A percentile compares a stretch with the other conserved stretches of the same genome.
These are phyloP conservation scores for Phytophthora ramorum DNA, from an alignment of 352 stramenopile species.

Conservation along the genomic window DNA sequence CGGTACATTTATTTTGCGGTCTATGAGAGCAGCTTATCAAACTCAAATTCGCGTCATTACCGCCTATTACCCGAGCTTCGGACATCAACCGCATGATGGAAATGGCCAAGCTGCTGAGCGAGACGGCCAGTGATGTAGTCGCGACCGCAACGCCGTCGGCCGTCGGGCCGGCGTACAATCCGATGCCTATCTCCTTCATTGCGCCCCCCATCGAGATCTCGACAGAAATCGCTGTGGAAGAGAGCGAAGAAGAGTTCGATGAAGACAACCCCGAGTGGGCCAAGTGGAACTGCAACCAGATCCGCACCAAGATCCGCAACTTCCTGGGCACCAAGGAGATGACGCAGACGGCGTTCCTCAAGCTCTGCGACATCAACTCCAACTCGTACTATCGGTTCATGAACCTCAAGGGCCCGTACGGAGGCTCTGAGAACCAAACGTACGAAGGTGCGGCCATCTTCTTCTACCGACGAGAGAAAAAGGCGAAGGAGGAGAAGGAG, in stretches of 20 bases:
- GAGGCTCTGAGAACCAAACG: constrained; percentile 48
- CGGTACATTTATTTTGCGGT: not conserved
- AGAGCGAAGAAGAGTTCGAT: constrained; percentile 32
- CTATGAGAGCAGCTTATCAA: constrained; percentile 1
- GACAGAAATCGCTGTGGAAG: not conserved
- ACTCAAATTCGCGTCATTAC: not conserved
- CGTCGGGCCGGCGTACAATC: not conserved
- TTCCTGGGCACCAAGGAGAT: constrained; percentile 62
- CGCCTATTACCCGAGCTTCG: not conserved
- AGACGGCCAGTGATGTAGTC: constrained; percentile 8
- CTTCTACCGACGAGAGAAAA: constrained; percentile 49
- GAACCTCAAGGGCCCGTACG: constrained; percentile 53
- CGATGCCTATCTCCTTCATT: not conserved
- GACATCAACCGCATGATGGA: constrained; percentile 2
- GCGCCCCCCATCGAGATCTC: not conserved
- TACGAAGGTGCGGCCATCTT: constrained; percentile 49
- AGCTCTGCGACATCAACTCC: constrained; percentile 48
- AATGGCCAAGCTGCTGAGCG: constrained; percentile 19
- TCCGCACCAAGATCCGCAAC: constrained; percentile 53
- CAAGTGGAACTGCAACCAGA: constrained; percentile 53
- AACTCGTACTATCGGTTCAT: constrained; percentile 65
- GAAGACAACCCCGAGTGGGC: constrained; percentile 30
- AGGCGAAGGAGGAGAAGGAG: constrained; percentile 25
- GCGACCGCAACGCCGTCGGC: not conserved
- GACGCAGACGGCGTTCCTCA: constrained; percentile 55